Percentiles rank a stretch among this genome's conserved stretches.
phyloP scores from a whole-genome alignment of 495 filamentous ascomycete species.

The Penicillium psychrofluorescens region DNA sequence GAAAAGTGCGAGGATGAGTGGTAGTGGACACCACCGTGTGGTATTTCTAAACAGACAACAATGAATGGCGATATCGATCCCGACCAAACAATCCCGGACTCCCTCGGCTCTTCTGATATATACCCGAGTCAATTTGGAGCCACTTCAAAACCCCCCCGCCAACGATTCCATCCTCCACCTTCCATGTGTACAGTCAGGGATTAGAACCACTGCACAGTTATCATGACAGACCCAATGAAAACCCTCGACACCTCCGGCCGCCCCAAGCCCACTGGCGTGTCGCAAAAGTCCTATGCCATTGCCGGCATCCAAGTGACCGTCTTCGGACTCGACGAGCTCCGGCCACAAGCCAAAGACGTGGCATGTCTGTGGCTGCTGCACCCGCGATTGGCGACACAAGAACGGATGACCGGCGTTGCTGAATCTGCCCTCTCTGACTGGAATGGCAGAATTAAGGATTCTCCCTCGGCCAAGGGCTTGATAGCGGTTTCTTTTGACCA shows the following conservation, averaged over 20 bases:
- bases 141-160: conserved; percentile 5
- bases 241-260: conserved; percentile 16
- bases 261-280: conserved; percentile 40
- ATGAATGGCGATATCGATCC: too few species aligned
- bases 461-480: conserved; percentile 39
- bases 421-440: conserved; percentile 48
- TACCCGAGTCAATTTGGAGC: conserved; percentile 12
- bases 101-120: conserved; percentile 14
- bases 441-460: conserved; percentile 35
- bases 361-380: conserved; percentile 85
- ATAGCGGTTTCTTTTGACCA: conserved; percentile 83
- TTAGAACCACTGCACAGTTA: not conserved
- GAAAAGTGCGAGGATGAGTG: too few species aligned
- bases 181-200: not conserved
- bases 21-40: too few species aligned
- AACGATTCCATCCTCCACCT: not conserved
- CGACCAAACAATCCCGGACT: not conserved
- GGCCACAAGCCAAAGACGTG: conserved; percentile 37
- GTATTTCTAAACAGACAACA: too few species aligned
- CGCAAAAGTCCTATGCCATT: conserved; percentile 55
- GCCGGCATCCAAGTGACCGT: conserved; percentile 70
- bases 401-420: conserved; percentile 60
- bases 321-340: conserved; percentile 71
- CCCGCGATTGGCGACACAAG: conserved; percentile 60
- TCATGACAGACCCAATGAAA: conserved; percentile 34